A percentile compares a stretch with the other conserved stretches of the same genome.
phyloP scores from a whole-genome alignment of 495 filamentous ascomycete genomes.

The Chaetomium tenue region DNA sequence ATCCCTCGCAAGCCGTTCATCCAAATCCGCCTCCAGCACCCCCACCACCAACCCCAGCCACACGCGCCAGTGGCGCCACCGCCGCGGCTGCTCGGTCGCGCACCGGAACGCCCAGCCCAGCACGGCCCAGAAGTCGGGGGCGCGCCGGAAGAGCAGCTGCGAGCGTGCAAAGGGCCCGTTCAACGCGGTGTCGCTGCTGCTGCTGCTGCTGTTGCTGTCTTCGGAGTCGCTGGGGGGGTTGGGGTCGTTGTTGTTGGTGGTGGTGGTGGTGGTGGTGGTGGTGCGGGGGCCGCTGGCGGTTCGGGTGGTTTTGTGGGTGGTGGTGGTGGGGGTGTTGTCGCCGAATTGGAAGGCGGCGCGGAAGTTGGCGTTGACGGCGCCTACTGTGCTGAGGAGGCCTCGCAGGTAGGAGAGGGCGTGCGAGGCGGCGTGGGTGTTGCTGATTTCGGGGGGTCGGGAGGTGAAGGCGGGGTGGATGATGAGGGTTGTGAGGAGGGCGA shows the following conservation, averaged over 20 bases:
- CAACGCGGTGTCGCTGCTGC: constrained; percentile 36
- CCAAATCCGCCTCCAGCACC: constrained; percentile 72
- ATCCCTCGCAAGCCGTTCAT: constrained; percentile 49
- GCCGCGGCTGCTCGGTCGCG: constrained; percentile 60
- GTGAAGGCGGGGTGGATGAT: constrained; percentile 70
- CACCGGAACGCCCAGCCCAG: constrained; percentile 95
- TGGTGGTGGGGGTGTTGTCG: constrained; percentile 23
- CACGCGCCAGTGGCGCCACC: constrained; percentile 80
- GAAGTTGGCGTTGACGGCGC: constrained; percentile 46
- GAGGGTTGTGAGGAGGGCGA: constrained; percentile 66
- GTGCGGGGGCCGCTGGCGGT: constrained; percentile 18
- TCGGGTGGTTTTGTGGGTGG: constrained; percentile 23
- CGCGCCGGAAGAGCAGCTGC: constrained; percentile 68
- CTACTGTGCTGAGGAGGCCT: constrained; percentile 40
- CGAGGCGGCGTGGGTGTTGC: constrained; percentile 39
- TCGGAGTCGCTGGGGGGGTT: background rate
- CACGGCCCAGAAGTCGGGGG: constrained; percentile 83
- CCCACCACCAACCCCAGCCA: constrained; percentile 82
- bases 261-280: constrained; percentile 20
- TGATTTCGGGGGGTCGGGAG: constrained; percentile 37
- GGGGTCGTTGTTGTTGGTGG: constrained; percentile 18
- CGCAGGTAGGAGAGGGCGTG: constrained; percentile 44
- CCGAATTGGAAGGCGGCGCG: constrained; percentile 39
- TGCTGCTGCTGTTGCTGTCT: constrained; percentile 13
- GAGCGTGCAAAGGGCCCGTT: constrained; percentile 57